Evolutionary conservation across 805 yeast genomes (phyloP), one percentile per base, ranked within the genome.

Genomic region (Metschnikowia kofuensis): DNA sequence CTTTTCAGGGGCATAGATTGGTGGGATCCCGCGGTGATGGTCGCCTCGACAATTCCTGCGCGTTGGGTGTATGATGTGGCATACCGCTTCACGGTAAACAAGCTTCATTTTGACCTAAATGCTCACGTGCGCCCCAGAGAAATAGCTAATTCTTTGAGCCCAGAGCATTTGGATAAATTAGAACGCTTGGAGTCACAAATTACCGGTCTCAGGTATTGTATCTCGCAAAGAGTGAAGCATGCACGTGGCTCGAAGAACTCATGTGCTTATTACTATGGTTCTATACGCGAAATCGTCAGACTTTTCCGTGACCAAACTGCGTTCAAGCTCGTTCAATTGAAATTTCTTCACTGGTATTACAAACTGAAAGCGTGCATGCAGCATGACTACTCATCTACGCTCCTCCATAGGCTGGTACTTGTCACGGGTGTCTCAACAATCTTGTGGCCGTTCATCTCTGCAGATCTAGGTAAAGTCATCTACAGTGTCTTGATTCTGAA

Each of bases 401-500:
- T 68, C 8, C 44, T 61, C 2, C 39, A 47, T 26, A 57, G 55
- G 21, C 68, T 71, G 16, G 48, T 55, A 5, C 55, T 68, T 1
- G 52, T 70, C 12, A 49, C 67, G 34, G 53, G 61, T 9, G 44
- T 70, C 13, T 63, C 75, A 11, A 68, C 76, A 2, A 27, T 68
- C n/a, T 14, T 66, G 36, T 72, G 77, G 77, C 77, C 77, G 12
- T 68, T 63, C 46, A 35, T 65, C 11, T 64, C 72, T 8, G 62
- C 74, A 0, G 66, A 67, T 43, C 30, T 69, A 2, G 76, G 77
- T 1, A 42, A 42, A 15, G 31, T 63, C 6, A 47, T 72, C 9
- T 56, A 41, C 32, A 38, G 53, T 7, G 32, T 50, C 2, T 28
- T 58, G 1, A 40, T 59, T 14, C 52, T 49, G 40, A 45, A 51